phyloP scores from a whole-genome alignment of 352 stramenopile genomes.

The Peronospora farinosa region DNA sequence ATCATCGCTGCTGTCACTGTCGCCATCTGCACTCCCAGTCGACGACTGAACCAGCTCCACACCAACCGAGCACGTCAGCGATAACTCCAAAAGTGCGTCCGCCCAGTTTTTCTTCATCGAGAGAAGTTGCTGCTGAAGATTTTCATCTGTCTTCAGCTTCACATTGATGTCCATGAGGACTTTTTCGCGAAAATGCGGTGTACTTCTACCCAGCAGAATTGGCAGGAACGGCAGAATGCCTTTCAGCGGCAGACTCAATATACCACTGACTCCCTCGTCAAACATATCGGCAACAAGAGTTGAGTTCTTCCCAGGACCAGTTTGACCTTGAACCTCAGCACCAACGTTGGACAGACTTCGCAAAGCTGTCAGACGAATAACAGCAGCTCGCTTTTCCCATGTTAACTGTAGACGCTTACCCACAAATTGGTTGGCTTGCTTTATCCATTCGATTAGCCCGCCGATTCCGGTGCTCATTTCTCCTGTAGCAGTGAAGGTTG shows the following conservation, averaged over 20 bases:
- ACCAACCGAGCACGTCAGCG: slow-evolving; percentile 48
- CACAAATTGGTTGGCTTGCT: slow-evolving; percentile 52
- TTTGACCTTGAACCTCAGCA: slow-evolving; percentile 2
- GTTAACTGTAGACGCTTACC: slow-evolving; percentile 60
- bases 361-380: slow-evolving; percentile 60
- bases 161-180: slow-evolving; percentile 86
- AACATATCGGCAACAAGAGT: slow-evolving; percentile 44
- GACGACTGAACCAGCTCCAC: slow-evolving; percentile 3
- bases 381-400: slow-evolving; percentile 65
- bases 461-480: slow-evolving; percentile 28
- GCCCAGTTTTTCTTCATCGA: slow-evolving; percentile 70
- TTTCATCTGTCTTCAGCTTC: slow-evolving; percentile 73
- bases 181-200: slow-evolving; percentile 53
- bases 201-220: slow-evolving; percentile 49
- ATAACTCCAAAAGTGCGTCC: slow-evolving; percentile 65
- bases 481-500: slow-evolving; percentile 11
- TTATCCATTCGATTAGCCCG: slow-evolving; percentile 61
- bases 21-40: slow-evolving; percentile 3
- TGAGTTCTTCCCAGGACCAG: slow-evolving; percentile 1
- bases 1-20: slow-evolving; percentile 3
- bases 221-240: slow-evolving; percentile 72
- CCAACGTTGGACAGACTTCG: slow-evolving; percentile 45
- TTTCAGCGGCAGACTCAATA: slow-evolving; percentile 56
- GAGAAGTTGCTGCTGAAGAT: slow-evolving; percentile 65
- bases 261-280: slow-evolving; percentile 49